Base-by-base conservation (phyloP, 2,329 filamentous ascomycete species). In the Coniochaeta hoffmannii region DNA sequence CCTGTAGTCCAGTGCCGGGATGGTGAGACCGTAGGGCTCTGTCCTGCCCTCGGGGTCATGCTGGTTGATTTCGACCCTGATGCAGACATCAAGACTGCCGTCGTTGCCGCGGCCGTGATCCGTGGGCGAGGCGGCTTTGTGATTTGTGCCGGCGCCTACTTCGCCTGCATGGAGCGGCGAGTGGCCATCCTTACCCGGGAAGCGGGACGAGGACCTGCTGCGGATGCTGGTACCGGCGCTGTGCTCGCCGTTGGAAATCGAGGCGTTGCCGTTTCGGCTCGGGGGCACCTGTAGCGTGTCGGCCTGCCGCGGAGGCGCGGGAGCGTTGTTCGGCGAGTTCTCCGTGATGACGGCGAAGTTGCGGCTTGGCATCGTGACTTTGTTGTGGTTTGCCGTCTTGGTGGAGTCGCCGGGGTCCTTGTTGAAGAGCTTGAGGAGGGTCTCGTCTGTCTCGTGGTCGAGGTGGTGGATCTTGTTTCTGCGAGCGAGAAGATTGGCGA, bases 331-430 rank as follows among this genome's bases (percentile, higher is more conserved):
- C 50, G 81, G 89, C n/a, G 86, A 84, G 70, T 96, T 97, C 69
- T 96, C 89, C 17, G 89, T 88, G 58, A 99, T 86, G 41, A 89
- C 87, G 64, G 93, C 93, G 79, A 90, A 99, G 69, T 99, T 99
- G 24, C 94, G 85, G 61, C 90, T 92, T 2, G 96, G 84, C 71
- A 97, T 97, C 11, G 92, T 97, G 59, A 90, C 88, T 60, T 89
- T 81, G 71, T 97, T 97, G 66, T 80, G 87, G 44, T 75, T 75
- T 1, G 85, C 81, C 4, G 87, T 89, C 73, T 92, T 96, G 80
- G 53, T 89, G 65, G 69, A 82, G 67, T 71, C 80, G 62, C 96
- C 91, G 0, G 95, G 91, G 64, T 97, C 92, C 65, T 89, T 87
- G 59, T 90, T 82, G 71, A 99, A 99, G 64, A 97, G 85, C n/a